These are phyloP conservation scores for Eucalyptus erythrocorys DNA, from an alignment of 345 rosid species.

Conservation along the genomic window DNA sequence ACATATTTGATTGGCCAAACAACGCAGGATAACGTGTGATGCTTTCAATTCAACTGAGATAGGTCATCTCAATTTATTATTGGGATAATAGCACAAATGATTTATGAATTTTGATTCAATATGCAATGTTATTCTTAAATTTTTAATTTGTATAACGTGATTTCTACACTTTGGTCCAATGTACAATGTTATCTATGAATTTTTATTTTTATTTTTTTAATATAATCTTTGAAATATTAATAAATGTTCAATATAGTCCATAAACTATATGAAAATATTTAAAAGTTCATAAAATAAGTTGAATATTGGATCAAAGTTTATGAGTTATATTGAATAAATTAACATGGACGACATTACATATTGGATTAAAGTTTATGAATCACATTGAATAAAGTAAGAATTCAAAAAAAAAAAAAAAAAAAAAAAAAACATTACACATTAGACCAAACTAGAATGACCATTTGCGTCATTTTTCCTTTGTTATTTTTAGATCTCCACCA, in stretches of 20 bases:
- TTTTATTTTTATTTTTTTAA: fast-evolving
- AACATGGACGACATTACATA: neutral
- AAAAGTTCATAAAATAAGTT: neutral
- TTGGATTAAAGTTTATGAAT: neutral
- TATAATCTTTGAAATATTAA: neutral
- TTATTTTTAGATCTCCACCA: neutral
- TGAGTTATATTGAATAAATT: too few relatives aligned
- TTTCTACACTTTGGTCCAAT: neutral
- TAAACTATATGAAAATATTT: neutral
- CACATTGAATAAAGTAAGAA: neutral
- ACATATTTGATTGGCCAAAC: neutral
- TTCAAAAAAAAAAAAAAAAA: neutral
- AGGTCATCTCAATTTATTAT: neutral
- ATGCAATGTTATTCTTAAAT: fast-evolving
- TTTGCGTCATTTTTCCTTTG: neutral
- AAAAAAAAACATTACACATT: neutral
- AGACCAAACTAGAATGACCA: neutral
- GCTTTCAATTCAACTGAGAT: neutral
- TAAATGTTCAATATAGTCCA: neutral
- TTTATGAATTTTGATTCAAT: neutral
- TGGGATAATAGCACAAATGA: neutral
- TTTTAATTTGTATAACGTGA: neutral
- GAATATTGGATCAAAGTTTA: neutral
- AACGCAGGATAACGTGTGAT: neutral
- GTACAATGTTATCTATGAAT: neutral